Evolutionary conservation across 2,329 filamentous ascomycete species (phyloP), one percentile per base, ranked within the genome.

Genomic region (Verticillium klebahnii): DNA sequence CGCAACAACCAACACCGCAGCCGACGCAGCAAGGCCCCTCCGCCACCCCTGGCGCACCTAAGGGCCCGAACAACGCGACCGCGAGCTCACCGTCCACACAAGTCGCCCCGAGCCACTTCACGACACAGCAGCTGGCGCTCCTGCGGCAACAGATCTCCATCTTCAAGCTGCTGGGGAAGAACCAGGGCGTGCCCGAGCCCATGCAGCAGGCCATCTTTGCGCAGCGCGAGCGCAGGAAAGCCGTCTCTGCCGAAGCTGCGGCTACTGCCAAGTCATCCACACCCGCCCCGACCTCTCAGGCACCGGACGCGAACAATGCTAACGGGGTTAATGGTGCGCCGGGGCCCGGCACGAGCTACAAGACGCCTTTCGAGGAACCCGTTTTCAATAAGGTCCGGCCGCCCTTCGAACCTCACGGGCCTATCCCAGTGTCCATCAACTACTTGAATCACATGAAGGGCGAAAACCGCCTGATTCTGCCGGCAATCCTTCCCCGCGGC

Each of bases 121-220:
- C 88, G 14, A 84, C 85, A 29, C 90, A 95, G 61, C 95, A 99
- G 73, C 79, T 97, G 56, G 82, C 84, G 29, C 86, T 91, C 54
- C 79, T 99, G 11, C 85, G 92, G 63, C 89, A 91, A 67, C 95
- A 99, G 73, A 97, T 98, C 58, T 84, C 89, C 68, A 93, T 94
- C 0, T 98, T 97, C 77, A 96, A 96, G 76, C 84, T 93, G 67
- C 82, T 99, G 4, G 89, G 91, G 5, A 96, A 95, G 75, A 97
- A 97, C 68, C 82, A 90, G 15, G 89, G 93, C 0, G 86, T 98
- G 3, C 92, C 94, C 1, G 76, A 85, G 34, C 84, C 86, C 65
- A 85, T 97, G 66, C 92, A 96, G 72, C 90, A 94, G 70, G 87
- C 90, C 57, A 88, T 98, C 40, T 96, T 93, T 72, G 83, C 89